These are phyloP conservation scores for Grigorovia yakushimaensis DNA, from an alignment of 805 yeast species.

Conservation along the genomic window DNA sequence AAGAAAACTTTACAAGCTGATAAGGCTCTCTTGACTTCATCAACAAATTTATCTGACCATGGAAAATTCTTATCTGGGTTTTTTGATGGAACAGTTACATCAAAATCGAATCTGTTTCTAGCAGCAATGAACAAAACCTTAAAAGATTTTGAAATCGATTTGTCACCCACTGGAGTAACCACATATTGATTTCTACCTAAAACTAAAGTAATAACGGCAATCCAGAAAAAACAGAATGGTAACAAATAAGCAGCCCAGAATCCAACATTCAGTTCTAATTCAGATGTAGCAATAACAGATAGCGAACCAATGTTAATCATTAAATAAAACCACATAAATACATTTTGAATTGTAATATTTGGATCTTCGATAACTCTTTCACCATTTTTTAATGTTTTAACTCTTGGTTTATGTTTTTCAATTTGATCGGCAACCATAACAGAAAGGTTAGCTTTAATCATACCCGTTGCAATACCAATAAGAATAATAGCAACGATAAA, in stretches of 20 bases:
- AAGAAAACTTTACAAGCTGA: constrained; percentile 65
- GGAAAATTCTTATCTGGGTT: constrained; percentile 37
- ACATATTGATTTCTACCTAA: constrained; percentile 47
- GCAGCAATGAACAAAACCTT: constrained; percentile 34
- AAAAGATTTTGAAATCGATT: constrained; percentile 48
- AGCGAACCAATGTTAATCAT: constrained; percentile 70
- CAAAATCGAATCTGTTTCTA: constrained; percentile 40
- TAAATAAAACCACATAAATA: constrained; percentile 67
- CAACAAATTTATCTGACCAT: constrained; percentile 67
- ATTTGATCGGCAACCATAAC: constrained; percentile 64
- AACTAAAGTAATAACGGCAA: constrained; percentile 45
- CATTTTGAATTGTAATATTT: constrained; percentile 58
- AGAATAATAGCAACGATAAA: constrained; percentile 34
- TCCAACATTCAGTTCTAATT: constrained; percentile 55
- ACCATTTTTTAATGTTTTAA: constrained; percentile 50
- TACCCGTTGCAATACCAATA: constrained; percentile 72
- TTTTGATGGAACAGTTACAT: constrained; percentile 48
- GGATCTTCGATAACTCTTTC: constrained; percentile 63
- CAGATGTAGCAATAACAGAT: constrained; percentile 68
- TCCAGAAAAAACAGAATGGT: constrained; percentile 58
- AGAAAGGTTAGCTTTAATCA: constrained; percentile 68
- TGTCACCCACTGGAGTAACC: constrained; percentile 52
- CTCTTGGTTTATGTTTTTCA: constrained; percentile 49
- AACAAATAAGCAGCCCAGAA: constrained; percentile 68
- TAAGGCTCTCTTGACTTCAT: constrained; percentile 56